Evolutionary conservation across 2,329 filamentous ascomycete species (phyloP).

Genomic region (Claviceps quebecensis): DNA sequence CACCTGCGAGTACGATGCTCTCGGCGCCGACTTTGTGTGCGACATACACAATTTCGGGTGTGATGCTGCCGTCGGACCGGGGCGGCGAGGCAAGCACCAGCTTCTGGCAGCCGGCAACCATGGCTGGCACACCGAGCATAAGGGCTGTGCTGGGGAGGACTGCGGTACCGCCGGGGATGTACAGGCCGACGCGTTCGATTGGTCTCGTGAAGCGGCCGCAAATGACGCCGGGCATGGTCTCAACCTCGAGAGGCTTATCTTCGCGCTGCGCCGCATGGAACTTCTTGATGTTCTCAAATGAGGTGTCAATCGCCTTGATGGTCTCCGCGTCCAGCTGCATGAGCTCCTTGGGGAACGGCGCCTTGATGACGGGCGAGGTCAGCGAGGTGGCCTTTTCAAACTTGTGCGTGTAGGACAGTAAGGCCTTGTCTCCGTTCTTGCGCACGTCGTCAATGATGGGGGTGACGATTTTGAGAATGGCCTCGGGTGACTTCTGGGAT

Average conservation of each 20-base stretch:
- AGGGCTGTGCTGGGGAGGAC: slow-evolving; percentile 94
- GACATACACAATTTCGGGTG: slow-evolving; percentile 92
- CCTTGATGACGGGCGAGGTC: slow-evolving; percentile 75
- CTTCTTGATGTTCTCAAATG: slow-evolving; percentile 83
- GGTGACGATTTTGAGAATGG: slow-evolving; percentile 77
- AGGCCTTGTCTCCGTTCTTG: slow-evolving; percentile 68
- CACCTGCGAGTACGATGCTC: slow-evolving; percentile 88
- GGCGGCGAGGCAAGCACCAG: slow-evolving; percentile 91
- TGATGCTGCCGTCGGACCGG: slow-evolving; percentile 75
- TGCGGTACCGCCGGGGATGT: slow-evolving; percentile 89
- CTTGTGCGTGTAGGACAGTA: slow-evolving; percentile 90
- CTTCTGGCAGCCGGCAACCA: slow-evolving; percentile 92
- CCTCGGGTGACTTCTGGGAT: slow-evolving; percentile 87
- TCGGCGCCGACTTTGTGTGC: slow-evolving; percentile 95
- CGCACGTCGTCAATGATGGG: slow-evolving; percentile 87
- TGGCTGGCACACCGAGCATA: slow-evolving; percentile 94
- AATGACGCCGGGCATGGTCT: slow-evolving; percentile 94
- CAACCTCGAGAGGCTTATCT: slow-evolving; percentile 66
- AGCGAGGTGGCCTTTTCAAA: slow-evolving; percentile 93
- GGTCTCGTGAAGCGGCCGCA: slow-evolving; percentile 87
- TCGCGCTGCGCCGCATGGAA: slow-evolving; percentile 91
- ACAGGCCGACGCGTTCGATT: slow-evolving; percentile 91
- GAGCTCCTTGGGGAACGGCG: slow-evolving; percentile 70
- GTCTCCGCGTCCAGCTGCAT: slow-evolving; percentile 81
- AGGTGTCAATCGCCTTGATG: slow-evolving; percentile 81